These are phyloP conservation scores for Pichia inconspicua DNA, from an alignment of 1,139 yeast species.

Conservation along the genomic window DNA sequence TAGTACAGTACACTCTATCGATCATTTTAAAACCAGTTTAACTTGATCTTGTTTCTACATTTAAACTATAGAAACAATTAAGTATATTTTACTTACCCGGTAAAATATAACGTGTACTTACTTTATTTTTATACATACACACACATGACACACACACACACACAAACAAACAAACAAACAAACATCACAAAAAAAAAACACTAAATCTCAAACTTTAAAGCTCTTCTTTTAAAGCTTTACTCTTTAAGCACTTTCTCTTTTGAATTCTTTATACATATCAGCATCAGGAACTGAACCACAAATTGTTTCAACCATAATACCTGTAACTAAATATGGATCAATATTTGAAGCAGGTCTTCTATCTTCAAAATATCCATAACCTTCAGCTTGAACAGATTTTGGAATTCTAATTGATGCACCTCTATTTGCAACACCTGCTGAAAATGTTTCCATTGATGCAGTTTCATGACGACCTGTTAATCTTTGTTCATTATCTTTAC, in stretches of 20 bases:
- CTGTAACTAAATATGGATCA: slow-evolving; percentile 97
- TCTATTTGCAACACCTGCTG: slow-evolving; percentile 98
- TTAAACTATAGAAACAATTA: too few relatives aligned
- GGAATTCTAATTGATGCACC: slow-evolving; percentile 99
- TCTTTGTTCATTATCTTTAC: slow-evolving; percentile 90
- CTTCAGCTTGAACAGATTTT: slow-evolving; percentile 96
- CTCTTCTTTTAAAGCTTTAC: not conserved
- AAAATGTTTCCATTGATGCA: slow-evolving; percentile 83
- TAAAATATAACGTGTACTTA: too few relatives aligned
- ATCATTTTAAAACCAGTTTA: too few relatives aligned
- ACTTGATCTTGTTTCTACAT: too few relatives aligned
- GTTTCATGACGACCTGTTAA: slow-evolving; percentile 98
- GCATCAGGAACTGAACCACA: slow-evolving; percentile 95
- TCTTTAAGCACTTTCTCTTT: slow-evolving; percentile 48
- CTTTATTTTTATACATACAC: too few relatives aligned
- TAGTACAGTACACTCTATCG: too few relatives aligned
- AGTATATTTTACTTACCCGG: too few relatives aligned
- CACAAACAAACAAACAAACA: too few relatives aligned
- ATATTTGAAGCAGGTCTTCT: slow-evolving; percentile 99
- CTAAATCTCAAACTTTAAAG: not conserved
- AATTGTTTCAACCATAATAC: slow-evolving; percentile 95
- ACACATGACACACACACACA: too few relatives aligned
- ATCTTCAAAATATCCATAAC: slow-evolving; percentile 97
- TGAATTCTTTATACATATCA: slow-evolving; percentile 85
- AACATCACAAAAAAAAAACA: too few relatives aligned